Evolutionary conservation across 768 basidiomycete genomes (phyloP), one percentile per base, ranked within the genome.

Genomic region (Boletus edulis): DNA sequence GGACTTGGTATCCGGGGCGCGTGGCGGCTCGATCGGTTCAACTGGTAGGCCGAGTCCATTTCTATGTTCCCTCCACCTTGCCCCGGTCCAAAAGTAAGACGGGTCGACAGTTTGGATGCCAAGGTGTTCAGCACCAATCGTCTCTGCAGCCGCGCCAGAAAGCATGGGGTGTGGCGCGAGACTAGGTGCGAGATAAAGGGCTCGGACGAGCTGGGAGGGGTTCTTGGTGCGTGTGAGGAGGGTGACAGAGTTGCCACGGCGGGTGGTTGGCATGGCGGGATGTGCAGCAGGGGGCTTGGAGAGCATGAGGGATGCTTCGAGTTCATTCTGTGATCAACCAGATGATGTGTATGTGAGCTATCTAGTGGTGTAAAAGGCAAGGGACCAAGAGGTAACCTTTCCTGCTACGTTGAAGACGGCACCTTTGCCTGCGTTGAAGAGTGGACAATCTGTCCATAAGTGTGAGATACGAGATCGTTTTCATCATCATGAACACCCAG

Each of bases 401-500:
- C 91, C 91, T 9, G 75, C 89, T 12, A 79, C 72, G 60, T 92
- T 93, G 74, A 91, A 93, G 17, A 93, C 90, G 10, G 91, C 86
- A 4, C 91, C 91, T 62, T 86, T 88, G 18, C 82, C 89, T 29
- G 84, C 73, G 61, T 93, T 93, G 73, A 93, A 92, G 17, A 93
- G 71, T 9, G 87, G 84, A 56, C 79, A 82, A 62, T 93, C 90
- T 91, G 39, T 24, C 41, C 32, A 37, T 18, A 6, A 46, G 5
- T 1, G 52, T 55, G 22, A 60, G 52, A 59, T 24, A 18, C 4
- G 12, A 15, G 8, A n/a, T 20, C 5, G 27, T 2, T 10, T n/a
- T 1, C 12, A 38, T 14, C 22, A 24, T 24, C n/a, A n/a, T n/a
- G 38, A 39, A 14, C 38, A 14, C 8, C 52, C 29, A 6, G n/a